phyloP scores from a whole-genome alignment of 805 yeast genomes.

The Wickerhamomyces xylosicus region DNA sequence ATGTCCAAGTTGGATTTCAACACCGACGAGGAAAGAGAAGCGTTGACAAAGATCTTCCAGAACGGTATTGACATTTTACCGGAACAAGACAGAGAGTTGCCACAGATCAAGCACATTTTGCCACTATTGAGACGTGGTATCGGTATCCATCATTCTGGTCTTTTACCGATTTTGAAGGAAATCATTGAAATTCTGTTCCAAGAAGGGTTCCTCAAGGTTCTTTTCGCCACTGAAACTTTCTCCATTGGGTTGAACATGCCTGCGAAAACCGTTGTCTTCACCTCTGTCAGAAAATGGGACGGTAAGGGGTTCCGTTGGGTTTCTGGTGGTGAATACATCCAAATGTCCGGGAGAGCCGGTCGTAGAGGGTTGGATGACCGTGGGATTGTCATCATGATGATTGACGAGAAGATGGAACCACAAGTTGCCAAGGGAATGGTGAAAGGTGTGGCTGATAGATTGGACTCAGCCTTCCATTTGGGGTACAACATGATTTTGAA shows the following conservation, averaged over 20 bases:
- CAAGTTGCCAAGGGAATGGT: constrained; percentile 99
- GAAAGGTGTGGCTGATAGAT: constrained; percentile 95
- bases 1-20: constrained; percentile 95
- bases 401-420: constrained; percentile 99
- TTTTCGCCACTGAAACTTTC: constrained; percentile 97
- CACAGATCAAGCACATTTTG: constrained; percentile 86
- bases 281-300: constrained; percentile 97
- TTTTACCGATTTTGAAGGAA: constrained; percentile 86
- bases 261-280: constrained; percentile 96
- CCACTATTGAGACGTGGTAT: constrained; percentile 91
- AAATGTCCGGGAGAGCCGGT: constrained; percentile 99
- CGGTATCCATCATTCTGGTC: constrained; percentile 97
- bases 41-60: constrained; percentile 78
- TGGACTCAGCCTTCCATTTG: constrained; percentile 94
- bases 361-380: constrained; percentile 99
- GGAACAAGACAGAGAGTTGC: constrained; percentile 83
- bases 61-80: constrained; percentile 86
- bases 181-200: constrained; percentile 94
- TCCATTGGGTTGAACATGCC: constrained; percentile 99
- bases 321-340: constrained; percentile 98
- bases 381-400: constrained; percentile 99
- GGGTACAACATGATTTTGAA: constrained; percentile 97
- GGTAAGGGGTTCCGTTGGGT: constrained; percentile 98
- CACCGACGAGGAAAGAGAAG: constrained; percentile 86
- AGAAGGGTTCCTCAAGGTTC: constrained; percentile 88